These are phyloP conservation scores for Jamesozyma rosinii DNA, from an alignment of 805 yeast genomes.

Conservation along the genomic window DNA sequence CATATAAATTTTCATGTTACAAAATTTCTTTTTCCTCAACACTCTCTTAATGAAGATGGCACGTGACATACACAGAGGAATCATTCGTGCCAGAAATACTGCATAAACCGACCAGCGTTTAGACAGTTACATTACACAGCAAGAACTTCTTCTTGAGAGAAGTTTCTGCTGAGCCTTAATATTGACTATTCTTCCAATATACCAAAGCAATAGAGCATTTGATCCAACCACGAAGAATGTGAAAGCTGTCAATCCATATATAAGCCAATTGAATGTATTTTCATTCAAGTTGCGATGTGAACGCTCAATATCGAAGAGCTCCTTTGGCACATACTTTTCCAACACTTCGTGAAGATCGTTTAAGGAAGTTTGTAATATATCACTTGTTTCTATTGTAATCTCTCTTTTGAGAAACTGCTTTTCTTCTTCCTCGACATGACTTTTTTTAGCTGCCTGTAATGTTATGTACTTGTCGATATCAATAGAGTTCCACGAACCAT, in stretches of 20 bases:
- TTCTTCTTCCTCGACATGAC: not conserved
- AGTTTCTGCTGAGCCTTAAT: too few species aligned
- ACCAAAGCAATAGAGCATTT: not conserved
- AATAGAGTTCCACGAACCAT: slow-evolving; percentile 30
- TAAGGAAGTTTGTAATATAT: not conserved
- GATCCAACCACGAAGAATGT: slow-evolving; percentile 3
- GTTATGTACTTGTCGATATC: slow-evolving; percentile 19
- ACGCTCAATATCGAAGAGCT: slow-evolving; percentile 1
- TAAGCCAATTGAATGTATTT: slow-evolving; percentile 7
- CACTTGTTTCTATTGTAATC: not conserved
- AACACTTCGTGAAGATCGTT: not conserved
- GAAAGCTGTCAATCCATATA: slow-evolving; percentile 8
- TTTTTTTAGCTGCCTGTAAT: slow-evolving; percentile 11
- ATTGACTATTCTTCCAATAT: not conserved
- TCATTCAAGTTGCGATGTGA: slow-evolving; percentile 6
- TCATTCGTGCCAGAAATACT: too few species aligned
- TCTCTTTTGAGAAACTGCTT: not conserved
- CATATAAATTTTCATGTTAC: not conserved
- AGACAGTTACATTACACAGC: too few species aligned
- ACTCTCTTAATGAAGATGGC: too few species aligned
- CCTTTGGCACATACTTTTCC: not conserved
- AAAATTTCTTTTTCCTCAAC: not conserved
- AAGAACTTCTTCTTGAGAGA: too few species aligned
- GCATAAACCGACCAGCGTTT: too few species aligned
- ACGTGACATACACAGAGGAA: too few species aligned